Conservation (phyloP, 345 rosid species). For the Crucihimalaya himalaica region DNA sequence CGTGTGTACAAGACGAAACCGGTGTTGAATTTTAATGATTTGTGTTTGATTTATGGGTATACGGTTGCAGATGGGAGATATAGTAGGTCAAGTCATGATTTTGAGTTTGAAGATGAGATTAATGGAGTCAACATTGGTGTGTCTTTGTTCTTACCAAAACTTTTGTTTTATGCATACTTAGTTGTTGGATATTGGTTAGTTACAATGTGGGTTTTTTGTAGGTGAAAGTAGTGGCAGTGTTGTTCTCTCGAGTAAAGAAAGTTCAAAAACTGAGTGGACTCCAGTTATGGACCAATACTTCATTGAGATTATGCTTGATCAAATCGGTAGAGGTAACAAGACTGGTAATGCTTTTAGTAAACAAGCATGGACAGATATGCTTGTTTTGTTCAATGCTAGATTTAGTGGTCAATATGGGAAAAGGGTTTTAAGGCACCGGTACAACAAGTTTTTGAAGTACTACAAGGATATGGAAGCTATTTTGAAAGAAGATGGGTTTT, state of each 20-base stretch:
- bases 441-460: conserved; percentile 72
- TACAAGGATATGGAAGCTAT: conserved; percentile 55
- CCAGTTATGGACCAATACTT: conserved; percentile 73
- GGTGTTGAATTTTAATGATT: conserved; percentile 63
- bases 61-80: conserved; percentile 89
- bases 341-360: conserved; percentile 58
- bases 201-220: conserved; percentile 27
- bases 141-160: conserved; percentile 5
- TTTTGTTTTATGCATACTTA: background rate
- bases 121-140: conserved; percentile 56
- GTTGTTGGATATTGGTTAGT: background rate
- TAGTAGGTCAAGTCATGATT: conserved; percentile 85
- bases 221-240: conserved; percentile 53
- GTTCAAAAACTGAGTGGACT: conserved; percentile 75
- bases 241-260: conserved; percentile 44
- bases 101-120: conserved; percentile 68
- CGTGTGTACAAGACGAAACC: conserved; percentile 72
- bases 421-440: conserved; percentile 75
- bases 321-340: conserved; percentile 73
- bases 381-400: conserved; percentile 64
- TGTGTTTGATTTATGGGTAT: conserved; percentile 78
- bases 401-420: conserved; percentile 72
- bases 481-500: conserved; percentile 60
- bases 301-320: conserved; percentile 77
- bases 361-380: conserved; percentile 88